Base-by-base conservation (phyloP, 768 basidiomycete genomes). In the Lentinula lateritia region DNA sequence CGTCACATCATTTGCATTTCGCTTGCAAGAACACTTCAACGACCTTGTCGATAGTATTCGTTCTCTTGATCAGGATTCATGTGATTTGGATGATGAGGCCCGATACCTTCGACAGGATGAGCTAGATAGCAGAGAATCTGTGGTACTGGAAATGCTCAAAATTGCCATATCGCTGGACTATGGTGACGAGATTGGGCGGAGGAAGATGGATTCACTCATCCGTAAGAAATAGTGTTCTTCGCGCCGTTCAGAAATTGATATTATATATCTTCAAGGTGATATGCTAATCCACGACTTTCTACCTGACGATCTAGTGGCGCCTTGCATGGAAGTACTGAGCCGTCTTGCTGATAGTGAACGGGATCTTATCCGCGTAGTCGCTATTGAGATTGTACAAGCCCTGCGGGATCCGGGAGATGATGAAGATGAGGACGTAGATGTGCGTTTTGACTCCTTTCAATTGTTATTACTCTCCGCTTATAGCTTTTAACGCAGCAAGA, bases 1-100 rank as follows among this genome's bases (percentile, higher is more conserved):
- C 32, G 92, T 96, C 20, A 93, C 91, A 1, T 78, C 80, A 0
- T 80, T 95, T 56, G 95, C 95, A 0, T 91, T 86, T 75, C 75
- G 76, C 6, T 86, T 95, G 20, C 85, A 93, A 67, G 72, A 80
- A 7, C 74, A 82, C 0, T 95, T 89, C 74, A 93, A 94, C 68
- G 72, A 75, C 20, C 59, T 60, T 32, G 41, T 42, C 10, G 50
- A 42, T 18, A n/a, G 10, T 12, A 13, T 60, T 13, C 50, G 35
- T 7, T 34, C 18, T 9, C 15, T 41, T 7, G 59, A 52, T 9
- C 34, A 50, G 10, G 15, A 18, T 16, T 3, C 18, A 3, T 18
- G 6, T 23, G 13, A 28, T 39, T 3, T 60, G 48, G 59, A 50
- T 52, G 59, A 60, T 43, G 59, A 60, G 18, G 50, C 32, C 4